Conservation (phyloP, 331 rosid genomes). For the Malus hybrid region DNA sequence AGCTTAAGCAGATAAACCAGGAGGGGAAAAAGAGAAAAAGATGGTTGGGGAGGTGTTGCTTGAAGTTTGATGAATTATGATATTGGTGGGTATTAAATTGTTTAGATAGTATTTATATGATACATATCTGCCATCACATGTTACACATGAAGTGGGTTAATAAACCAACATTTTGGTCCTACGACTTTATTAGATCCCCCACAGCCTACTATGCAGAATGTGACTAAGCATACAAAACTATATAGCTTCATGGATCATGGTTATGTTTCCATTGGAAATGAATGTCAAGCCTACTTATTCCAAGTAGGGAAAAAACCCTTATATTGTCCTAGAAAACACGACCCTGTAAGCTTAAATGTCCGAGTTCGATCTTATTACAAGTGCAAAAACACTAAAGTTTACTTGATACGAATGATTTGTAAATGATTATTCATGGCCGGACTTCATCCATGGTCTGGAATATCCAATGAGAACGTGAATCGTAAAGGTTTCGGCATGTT, state of each 20-base stretch:
- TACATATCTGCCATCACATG: background rate
- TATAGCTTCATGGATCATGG: background rate
- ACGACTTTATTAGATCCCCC: background rate
- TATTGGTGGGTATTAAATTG: background rate
- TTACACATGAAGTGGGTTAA: background rate
- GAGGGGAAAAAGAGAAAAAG: background rate
- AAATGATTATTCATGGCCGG: background rate
- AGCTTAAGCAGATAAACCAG: constrained; percentile 8
- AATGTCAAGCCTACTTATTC: background rate
- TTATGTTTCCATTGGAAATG: background rate
- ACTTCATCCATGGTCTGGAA: background rate
- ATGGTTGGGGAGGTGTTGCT: background rate
- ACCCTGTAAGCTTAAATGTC: too few species aligned
- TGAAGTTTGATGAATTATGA: background rate
- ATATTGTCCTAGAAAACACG: background rate
- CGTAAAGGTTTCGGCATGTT: background rate
- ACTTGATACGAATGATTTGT: background rate
- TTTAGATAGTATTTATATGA: background rate
- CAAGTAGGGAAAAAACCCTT: background rate
- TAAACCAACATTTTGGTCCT: constrained; percentile 3
- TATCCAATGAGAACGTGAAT: background rate
- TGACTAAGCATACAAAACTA: background rate
- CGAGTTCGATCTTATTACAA: background rate
- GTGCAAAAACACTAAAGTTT: background rate
- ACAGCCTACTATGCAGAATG: background rate